Evolutionary conservation across 2,329 filamentous ascomycete genomes (phyloP).

Genomic region (Arthrobotrys iridis): DNA sequence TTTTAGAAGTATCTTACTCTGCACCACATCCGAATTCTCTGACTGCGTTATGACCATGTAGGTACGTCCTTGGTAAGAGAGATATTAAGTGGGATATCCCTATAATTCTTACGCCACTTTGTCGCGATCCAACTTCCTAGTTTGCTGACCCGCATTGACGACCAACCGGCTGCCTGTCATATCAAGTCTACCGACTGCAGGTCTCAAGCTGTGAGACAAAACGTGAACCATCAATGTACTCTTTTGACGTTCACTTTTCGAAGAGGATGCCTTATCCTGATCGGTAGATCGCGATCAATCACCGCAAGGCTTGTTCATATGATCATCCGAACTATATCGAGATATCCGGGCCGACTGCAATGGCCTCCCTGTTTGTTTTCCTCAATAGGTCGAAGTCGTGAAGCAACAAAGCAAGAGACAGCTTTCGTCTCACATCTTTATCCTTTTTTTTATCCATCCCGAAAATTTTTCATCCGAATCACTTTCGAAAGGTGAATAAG

Average conservation of each 20-base stretch:
- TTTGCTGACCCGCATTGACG: conserved; percentile 51
- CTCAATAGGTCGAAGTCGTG: background rate
- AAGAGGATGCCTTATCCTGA: background rate
- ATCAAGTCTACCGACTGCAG: conserved; percentile 12
- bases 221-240: conserved; percentile 4
- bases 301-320: conserved; percentile 11
- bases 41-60: conserved; percentile 37
- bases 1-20: conserved; percentile 18
- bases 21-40: conserved; percentile 29
- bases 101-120: conserved; percentile 49
- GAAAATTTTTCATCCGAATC: background rate
- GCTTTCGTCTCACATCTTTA: conserved; percentile 7
- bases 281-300: conserved; percentile 14
- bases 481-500: background rate
- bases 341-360: background rate
- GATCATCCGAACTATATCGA: conserved; percentile 8
- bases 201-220: conserved; percentile 31
- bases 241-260: background rate
- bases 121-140: conserved; percentile 53
- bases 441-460: no score
- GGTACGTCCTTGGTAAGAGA: conserved; percentile 17
- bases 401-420: background rate
- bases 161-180: conserved; percentile 46
- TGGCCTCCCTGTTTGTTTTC: background rate
- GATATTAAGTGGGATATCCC: conserved; percentile 26